Conservation (phyloP, 2,329 filamentous ascomycete species). For the Hirsutella minnesotensis region DNA sequence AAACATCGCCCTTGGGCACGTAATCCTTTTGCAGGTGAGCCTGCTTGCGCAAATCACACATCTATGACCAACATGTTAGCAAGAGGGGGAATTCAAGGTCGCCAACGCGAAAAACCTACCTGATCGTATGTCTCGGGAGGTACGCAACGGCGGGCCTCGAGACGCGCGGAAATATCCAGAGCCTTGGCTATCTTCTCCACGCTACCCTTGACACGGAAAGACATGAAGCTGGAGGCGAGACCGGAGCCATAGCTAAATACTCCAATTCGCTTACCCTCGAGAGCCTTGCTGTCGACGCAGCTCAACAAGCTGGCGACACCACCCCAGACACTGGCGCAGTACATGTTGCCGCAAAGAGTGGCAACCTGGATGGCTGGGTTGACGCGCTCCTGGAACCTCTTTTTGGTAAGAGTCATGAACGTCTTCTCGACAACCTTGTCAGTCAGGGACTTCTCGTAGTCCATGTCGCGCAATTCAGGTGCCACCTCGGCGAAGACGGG, state of each 20-base stretch:
- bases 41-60: slow-evolving; percentile 72
- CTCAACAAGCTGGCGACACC: slow-evolving; percentile 61
- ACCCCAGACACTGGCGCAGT: slow-evolving; percentile 62
- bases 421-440: slow-evolving; percentile 81
- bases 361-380: slow-evolving; percentile 62
- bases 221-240: slow-evolving; percentile 60
- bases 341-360: slow-evolving; percentile 63
- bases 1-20: slow-evolving; percentile 54
- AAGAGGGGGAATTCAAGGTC: slow-evolving; percentile 6
- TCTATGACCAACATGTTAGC: slow-evolving; percentile 30
- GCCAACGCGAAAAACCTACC: slow-evolving; percentile 23
- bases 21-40: slow-evolving; percentile 75
- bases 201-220: slow-evolving; percentile 60
- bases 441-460: slow-evolving; percentile 66
- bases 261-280: slow-evolving; percentile 61
- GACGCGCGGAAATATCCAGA: slow-evolving; percentile 57
- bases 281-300: slow-evolving; percentile 48
- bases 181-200: slow-evolving; percentile 55
- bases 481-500: slow-evolving; percentile 63
- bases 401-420: slow-evolving; percentile 76
- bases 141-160: slow-evolving; percentile 54
- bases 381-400: slow-evolving; percentile 70
- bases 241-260: slow-evolving; percentile 75
- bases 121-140: slow-evolving; percentile 62
- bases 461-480: slow-evolving; percentile 63